Evolutionary conservation across 352 stramenopile genomes (phyloP).

Genomic region (Thalassiosira ordinaria): DNA sequence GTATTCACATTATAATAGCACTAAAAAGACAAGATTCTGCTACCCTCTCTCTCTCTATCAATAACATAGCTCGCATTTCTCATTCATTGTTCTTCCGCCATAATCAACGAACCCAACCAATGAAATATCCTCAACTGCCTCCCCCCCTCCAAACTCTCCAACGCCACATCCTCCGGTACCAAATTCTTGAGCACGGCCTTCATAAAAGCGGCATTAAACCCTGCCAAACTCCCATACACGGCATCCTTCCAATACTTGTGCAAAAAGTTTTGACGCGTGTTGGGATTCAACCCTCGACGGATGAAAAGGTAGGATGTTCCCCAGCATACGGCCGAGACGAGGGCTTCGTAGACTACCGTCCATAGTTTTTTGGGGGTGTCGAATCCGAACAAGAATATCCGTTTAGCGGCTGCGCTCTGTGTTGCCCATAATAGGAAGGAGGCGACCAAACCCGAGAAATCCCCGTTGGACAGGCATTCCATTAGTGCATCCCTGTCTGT

Average conservation of each 20-base stretch:
- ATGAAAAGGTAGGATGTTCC: conserved; percentile 84
- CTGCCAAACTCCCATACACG: conserved; percentile 84
- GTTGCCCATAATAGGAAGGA: conserved; percentile 80
- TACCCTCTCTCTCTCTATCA: too few relatives aligned
- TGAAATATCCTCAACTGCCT: conserved; percentile 53
- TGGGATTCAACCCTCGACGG: conserved; percentile 81
- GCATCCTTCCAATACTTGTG: conserved; percentile 87
- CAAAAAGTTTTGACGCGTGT: conserved; percentile 79
- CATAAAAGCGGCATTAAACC: conserved; percentile 87
- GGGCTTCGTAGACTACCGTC: conserved; percentile 82
- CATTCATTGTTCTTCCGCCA: conserved; percentile 44
- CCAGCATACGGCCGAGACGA: conserved; percentile 82
- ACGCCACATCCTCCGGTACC: conserved; percentile 69
- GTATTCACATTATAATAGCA: too few relatives aligned
- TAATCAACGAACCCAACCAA: conserved; percentile 50
- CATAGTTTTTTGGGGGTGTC: conserved; percentile 79
- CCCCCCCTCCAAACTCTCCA: conserved; percentile 52
- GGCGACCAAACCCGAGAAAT: conserved; percentile 81
- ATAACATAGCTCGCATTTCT: conserved; percentile 95
- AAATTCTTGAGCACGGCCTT: conserved; percentile 86
- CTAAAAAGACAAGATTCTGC: too few relatives aligned
- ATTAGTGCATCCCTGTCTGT: conserved; percentile 78
- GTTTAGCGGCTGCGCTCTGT: conserved; percentile 68
- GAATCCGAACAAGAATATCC: conserved; percentile 86
- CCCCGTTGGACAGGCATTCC: conserved; percentile 76